Evolutionary conservation across 2,329 filamentous ascomycete genomes (phyloP).

Genomic region (Colletotrichum filicis): DNA sequence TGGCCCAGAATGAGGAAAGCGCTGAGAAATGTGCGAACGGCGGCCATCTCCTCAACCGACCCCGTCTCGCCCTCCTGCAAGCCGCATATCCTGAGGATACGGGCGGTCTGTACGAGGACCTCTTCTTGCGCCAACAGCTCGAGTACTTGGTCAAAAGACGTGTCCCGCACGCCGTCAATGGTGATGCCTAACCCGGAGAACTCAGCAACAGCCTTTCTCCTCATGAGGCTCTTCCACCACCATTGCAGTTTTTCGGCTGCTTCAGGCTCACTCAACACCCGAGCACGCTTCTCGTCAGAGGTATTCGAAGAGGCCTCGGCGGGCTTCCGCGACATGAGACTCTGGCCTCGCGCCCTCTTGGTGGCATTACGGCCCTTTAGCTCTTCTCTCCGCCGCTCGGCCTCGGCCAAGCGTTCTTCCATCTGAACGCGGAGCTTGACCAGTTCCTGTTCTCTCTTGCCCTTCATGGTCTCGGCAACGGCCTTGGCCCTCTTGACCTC

Average conservation of each 20-base stretch:
- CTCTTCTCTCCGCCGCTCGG: slow-evolving; percentile 76
- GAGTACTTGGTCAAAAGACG: slow-evolving; percentile 80
- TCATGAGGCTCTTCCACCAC: slow-evolving; percentile 72
- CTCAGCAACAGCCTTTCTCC: slow-evolving; percentile 69
- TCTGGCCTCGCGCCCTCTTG: slow-evolving; percentile 65
- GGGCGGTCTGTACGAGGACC: slow-evolving; percentile 73
- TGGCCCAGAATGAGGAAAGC: slow-evolving; percentile 85
- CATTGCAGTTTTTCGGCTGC: slow-evolving; percentile 76
- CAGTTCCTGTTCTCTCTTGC: slow-evolving; percentile 80
- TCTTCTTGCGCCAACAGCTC: slow-evolving; percentile 73
- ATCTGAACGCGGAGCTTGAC: slow-evolving; percentile 77
- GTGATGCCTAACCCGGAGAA: slow-evolving; percentile 76
- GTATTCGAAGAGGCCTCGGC: slow-evolving; percentile 59
- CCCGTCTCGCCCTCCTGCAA: slow-evolving; percentile 72
- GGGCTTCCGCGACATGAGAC: slow-evolving; percentile 61
- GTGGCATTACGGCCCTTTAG: slow-evolving; percentile 65
- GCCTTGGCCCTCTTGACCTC: slow-evolving; percentile 86
- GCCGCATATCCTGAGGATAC: slow-evolving; percentile 76
- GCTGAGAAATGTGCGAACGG: slow-evolving; percentile 80
- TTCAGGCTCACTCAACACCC: slow-evolving; percentile 64
- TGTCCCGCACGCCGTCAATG: slow-evolving; percentile 76
- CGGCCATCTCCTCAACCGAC: slow-evolving; percentile 75
- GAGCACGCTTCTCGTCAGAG: slow-evolving; percentile 55
- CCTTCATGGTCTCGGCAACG: slow-evolving; percentile 84
- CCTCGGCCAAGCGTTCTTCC: slow-evolving; percentile 83